Percentiles rank a stretch among this genome's conserved stretches.
Conservation (phyloP, 345 rosid genomes). For the Carallia brachiata region DNA sequence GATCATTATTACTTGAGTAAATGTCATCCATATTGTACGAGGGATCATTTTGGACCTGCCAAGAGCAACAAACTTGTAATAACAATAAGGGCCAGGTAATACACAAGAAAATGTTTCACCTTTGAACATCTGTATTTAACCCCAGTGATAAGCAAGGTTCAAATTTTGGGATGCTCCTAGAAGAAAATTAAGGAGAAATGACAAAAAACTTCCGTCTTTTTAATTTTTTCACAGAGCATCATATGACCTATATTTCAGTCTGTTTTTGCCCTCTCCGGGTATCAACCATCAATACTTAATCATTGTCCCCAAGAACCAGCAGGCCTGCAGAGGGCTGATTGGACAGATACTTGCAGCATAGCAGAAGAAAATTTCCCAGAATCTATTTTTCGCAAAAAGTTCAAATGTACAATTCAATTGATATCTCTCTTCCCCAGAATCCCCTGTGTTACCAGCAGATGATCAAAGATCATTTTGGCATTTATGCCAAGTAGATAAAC, state of each 20-base stretch:
- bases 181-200: slow-evolving; percentile 1
- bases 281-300: neutral
- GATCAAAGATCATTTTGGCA: slow-evolving; percentile 2
- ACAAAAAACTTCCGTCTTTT: neutral
- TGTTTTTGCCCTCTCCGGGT: neutral
- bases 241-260: neutral
- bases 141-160: neutral
- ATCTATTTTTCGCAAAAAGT: neutral
- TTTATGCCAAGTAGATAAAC: neutral
- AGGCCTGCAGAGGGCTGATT: neutral
- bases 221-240: neutral
- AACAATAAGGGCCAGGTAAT: neutral
- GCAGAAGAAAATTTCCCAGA: neutral
- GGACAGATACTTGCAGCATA: neutral
- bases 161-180: neutral
- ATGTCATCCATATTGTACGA: slow-evolving; percentile 63
- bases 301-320: no score
- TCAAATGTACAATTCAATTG: neutral
- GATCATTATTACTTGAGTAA: slow-evolving; percentile 48
- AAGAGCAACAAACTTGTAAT: neutral
- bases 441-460: neutral
- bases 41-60: slow-evolving; percentile 55
- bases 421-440: neutral
- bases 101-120: neutral
- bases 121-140: neutral